phyloP scores from a whole-genome alignment of 2,329 filamentous ascomycete genomes.

The Diaporthe ilicicola region DNA sequence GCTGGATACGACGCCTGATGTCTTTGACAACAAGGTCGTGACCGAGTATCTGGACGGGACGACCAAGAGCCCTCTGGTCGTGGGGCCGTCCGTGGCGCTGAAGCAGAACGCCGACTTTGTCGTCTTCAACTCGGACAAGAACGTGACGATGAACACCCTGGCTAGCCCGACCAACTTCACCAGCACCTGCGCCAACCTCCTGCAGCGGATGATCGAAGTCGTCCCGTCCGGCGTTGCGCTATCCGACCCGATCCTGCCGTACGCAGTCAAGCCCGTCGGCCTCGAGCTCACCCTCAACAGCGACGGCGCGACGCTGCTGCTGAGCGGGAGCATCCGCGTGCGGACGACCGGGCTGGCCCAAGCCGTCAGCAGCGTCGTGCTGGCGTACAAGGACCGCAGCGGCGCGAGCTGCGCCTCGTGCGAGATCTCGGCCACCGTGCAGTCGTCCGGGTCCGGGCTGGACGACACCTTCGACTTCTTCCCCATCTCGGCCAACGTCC shows the following conservation, averaged over 20 bases:
- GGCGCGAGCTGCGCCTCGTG: slow-evolving; percentile 58
- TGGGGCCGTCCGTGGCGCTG: slow-evolving; percentile 55
- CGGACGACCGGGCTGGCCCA: slow-evolving; percentile 57
- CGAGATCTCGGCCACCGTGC: slow-evolving; percentile 53
- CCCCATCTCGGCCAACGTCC: slow-evolving; percentile 58
- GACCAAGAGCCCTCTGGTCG: slow-evolving; percentile 63
- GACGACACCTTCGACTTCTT: slow-evolving; percentile 68
- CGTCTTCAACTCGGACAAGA: slow-evolving; percentile 64
- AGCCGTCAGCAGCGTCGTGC: slow-evolving; percentile 55
- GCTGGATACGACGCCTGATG: slow-evolving; percentile 57
- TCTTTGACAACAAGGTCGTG: slow-evolving; percentile 65
- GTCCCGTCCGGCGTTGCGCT: slow-evolving; percentile 61
- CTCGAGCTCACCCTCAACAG: slow-evolving; percentile 62
- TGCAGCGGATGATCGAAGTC: slow-evolving; percentile 70
- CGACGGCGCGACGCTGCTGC: slow-evolving; percentile 55
- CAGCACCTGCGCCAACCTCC: slow-evolving; percentile 56
- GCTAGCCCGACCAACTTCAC: slow-evolving; percentile 54
- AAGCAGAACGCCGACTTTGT: slow-evolving; percentile 62
- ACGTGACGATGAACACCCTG: slow-evolving; percentile 62
- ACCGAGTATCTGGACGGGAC: slow-evolving; percentile 64
- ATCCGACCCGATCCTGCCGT: slow-evolving; percentile 61
- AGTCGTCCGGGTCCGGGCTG: slow-evolving; percentile 62
- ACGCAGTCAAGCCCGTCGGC: slow-evolving; percentile 66
- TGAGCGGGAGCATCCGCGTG: slow-evolving; percentile 66
- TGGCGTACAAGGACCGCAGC: slow-evolving; percentile 65